phyloP scores from a whole-genome alignment of 176 grass and related monocot genomes.

The Lolium rigidum region DNA sequence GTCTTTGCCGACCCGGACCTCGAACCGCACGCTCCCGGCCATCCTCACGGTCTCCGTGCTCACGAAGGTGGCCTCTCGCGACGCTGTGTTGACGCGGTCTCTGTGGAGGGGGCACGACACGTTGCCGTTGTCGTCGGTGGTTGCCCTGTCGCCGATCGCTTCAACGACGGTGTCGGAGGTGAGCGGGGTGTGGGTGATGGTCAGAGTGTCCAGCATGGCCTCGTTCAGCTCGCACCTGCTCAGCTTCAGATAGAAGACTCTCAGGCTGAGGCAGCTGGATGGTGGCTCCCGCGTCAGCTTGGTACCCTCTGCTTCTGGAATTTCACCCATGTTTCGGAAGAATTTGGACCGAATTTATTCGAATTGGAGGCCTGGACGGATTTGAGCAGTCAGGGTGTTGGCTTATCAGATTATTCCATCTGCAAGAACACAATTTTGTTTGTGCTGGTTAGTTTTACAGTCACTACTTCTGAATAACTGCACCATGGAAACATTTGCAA shows the following conservation, averaged over 20 bases:
- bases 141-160: conserved; percentile 32
- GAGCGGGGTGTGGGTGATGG: conserved; percentile 65
- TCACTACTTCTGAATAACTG: background rate
- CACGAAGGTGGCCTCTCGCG: conserved; percentile 63
- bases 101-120: conserved; percentile 55
- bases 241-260: conserved; percentile 82
- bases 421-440: conserved; percentile 24
- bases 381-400: conserved; percentile 10
- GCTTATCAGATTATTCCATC: conserved; percentile 35
- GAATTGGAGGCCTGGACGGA: background rate
- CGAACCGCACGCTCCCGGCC: conserved; percentile 71
- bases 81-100: conserved; percentile 47
- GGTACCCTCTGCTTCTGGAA: conserved; percentile 22
- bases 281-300: conserved; percentile 36
- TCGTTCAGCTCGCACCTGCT: conserved; percentile 66
- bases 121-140: conserved; percentile 22
- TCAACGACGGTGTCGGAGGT: conserved; percentile 63
- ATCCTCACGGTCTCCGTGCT: conserved; percentile 66
- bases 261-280: conserved; percentile 60
- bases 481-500: conserved; percentile 1
- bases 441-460: background rate
- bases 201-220: conserved; percentile 52
- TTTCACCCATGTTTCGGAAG: conserved; percentile 44
- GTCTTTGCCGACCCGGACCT: conserved; percentile 49
- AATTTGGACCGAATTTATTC: background rate